These are phyloP conservation scores for Russula virescens DNA, from an alignment of 768 basidiomycete species.

Conservation along the genomic window DNA sequence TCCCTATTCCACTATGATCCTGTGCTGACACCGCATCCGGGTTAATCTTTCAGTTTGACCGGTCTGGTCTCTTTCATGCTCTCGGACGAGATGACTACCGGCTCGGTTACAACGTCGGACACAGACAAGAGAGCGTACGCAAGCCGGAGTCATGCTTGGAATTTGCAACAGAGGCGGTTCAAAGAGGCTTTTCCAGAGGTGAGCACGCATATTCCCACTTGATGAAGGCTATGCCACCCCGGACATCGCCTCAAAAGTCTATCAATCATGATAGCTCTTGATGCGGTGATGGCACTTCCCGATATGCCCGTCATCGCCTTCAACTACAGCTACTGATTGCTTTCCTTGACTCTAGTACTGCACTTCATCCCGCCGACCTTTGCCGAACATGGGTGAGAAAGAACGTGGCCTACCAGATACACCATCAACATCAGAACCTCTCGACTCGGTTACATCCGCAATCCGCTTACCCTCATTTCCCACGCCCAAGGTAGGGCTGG, in stretches of 20 bases:
- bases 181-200: slow-evolving; percentile 87
- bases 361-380: slow-evolving; percentile 53
- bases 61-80: slow-evolving; percentile 94
- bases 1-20: slow-evolving; percentile 8
- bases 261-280: slow-evolving; percentile 3
- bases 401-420: slow-evolving; percentile 51
- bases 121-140: slow-evolving; percentile 76
- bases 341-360: slow-evolving; percentile 54
- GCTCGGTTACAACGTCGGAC: slow-evolving; percentile 76
- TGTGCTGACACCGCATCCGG: slow-evolving; percentile 6
- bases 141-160: slow-evolving; percentile 77
- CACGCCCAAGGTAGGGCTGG: slow-evolving; percentile 23
- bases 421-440: slow-evolving; percentile 18
- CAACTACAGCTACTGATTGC: slow-evolving; percentile 15
- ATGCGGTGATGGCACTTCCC: background rate
- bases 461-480: slow-evolving; percentile 23
- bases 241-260: slow-evolving; percentile 2
- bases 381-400: slow-evolving; percentile 91
- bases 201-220: slow-evolving; percentile 30
- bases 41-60: slow-evolving; percentile 56
- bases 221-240: background rate
- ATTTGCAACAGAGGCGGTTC: slow-evolving; percentile 72
- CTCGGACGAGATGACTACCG: slow-evolving; percentile 94
- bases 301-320: background rate
- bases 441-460: slow-evolving; percentile 21